Base-by-base conservation (phyloP, 2,329 filamentous ascomycete species). In the Arthroderma sp. region DNA sequence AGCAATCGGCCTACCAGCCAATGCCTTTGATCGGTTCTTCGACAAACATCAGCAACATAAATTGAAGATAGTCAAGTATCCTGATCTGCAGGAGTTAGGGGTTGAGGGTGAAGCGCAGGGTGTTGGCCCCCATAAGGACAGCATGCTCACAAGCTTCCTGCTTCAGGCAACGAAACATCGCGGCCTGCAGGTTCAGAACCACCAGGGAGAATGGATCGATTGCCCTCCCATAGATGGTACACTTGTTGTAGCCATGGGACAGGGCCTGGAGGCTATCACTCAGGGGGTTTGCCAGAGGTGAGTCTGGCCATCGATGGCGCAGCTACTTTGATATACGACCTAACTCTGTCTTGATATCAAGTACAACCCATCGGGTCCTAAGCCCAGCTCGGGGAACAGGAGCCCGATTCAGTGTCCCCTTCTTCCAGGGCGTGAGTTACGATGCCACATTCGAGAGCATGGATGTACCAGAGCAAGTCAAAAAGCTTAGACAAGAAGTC, bases 1-100 rank as follows among this genome's bases (percentile, higher is more conserved):
- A 74, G 86, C 87, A n/a, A 85, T 95, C 61, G 80, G 81, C 8
- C 77, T 95, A 4, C 81, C 85, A 0, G 61, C 77, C 0, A 72
- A 79, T 54, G 87, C 89, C 0, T 94, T 95, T 70, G 75, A 82
- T 67, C 82, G 81, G 65, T 94, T 91, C 76, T 91, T 91, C 71
- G 87, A 91, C 68, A 64, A 65, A 1, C 71, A 78, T 43, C 78
- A 76, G 74, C 88, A 93, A 73, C 88, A 94, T 75, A 94, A 94
- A 76, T 79, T 94, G 65, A 95, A 95, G 75, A 85, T 95, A 59
- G 85, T 94, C 60, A 88, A 87, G 74, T 94, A 93, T 67, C 89
- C 89, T 0, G 88, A 93, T 67, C 70, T 81, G 11, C 71, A 74
- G n/a, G 78, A 82, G 68, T 73, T 87, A 1, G 80, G 78, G 0